Evolutionary conservation across 2,329 filamentous ascomycete genomes (phyloP).

Genomic region (Aureobasidium zeae): DNA sequence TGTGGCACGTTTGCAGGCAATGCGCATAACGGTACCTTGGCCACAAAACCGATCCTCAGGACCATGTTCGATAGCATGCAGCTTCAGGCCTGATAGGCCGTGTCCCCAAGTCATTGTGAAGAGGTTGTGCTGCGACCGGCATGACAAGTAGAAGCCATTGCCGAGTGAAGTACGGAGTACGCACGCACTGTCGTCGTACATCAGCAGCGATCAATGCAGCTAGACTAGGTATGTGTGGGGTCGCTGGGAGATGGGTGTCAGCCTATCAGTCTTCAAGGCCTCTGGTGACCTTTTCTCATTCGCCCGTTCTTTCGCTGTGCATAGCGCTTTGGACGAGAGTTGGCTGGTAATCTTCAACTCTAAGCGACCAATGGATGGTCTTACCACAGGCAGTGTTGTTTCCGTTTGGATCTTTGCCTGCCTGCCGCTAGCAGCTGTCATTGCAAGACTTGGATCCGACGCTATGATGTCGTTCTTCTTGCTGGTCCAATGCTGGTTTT

Average conservation of each 20-base stretch:
- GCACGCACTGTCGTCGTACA: constrained; percentile 14
- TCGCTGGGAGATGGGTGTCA: too few species aligned
- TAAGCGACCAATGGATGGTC: neutral
- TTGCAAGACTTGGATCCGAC: too few species aligned
- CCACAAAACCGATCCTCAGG: constrained; percentile 2
- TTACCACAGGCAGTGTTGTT: neutral
- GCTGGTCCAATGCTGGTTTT: too few species aligned
- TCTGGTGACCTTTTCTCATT: too few species aligned
- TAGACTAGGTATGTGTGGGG: too few species aligned
- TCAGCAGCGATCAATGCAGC: constrained; percentile 12
- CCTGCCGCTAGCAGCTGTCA: too few species aligned
- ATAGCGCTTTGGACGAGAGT: constrained; percentile 7
- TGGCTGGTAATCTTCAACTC: constrained; percentile 11
- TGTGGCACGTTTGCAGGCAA: constrained; percentile 9
- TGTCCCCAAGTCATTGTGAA: constrained; percentile 7
- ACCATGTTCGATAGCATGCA: neutral
- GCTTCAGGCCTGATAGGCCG: neutral
- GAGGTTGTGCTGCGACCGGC: constrained; percentile 5
- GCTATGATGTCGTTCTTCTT: too few species aligned
- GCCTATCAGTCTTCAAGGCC: constrained; percentile 2
- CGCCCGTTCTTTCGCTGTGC: neutral
- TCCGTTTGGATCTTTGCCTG: too few species aligned
- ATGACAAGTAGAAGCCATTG: constrained; percentile 3
- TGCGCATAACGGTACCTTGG: constrained; percentile 5
- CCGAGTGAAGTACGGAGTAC: constrained; percentile 1